A percentile compares a stretch with the other conserved stretches of the same genome.
phyloP scores from a whole-genome alignment of 768 basidiomycete genomes.

The Cyathus striatus region DNA sequence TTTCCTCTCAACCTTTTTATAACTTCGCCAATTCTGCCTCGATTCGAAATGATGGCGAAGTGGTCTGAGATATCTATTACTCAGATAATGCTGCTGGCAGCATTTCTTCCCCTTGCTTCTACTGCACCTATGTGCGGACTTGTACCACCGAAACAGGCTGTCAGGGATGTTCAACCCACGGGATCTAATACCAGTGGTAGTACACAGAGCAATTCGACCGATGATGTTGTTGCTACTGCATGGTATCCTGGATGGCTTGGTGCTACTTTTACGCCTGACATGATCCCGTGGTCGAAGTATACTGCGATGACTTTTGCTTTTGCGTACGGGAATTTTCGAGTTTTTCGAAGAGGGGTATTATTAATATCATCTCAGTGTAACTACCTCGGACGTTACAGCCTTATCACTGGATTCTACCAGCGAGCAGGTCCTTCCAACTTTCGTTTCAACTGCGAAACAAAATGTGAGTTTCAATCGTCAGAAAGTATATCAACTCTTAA shows the following conservation, averaged over 20 bases:
- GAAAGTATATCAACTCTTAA: not conserved
- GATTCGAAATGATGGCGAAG: no score
- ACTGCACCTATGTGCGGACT: constrained; percentile 27
- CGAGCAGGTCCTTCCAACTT: constrained; percentile 41
- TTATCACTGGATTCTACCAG: constrained; percentile 38
- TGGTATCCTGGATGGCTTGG: constrained; percentile 57
- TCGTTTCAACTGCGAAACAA: constrained; percentile 43
- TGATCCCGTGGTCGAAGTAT: constrained; percentile 53
- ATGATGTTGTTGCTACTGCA: constrained; percentile 39
- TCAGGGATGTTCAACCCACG: constrained; percentile 1
- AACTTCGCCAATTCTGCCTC: no score
- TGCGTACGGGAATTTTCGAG: constrained; percentile 27
- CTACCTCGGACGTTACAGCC: constrained; percentile 24
- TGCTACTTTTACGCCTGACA: constrained; percentile 28
- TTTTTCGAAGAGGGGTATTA: not conserved
- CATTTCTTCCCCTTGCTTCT: constrained; percentile 15
- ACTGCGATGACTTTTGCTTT: constrained; percentile 42
- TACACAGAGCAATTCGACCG: constrained; percentile 6
- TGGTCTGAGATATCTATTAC: no score
- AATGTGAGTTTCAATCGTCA: constrained; percentile 23
- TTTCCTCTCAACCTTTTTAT: no score
- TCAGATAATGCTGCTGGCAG: constrained; percentile 26
- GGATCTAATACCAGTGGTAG: constrained; percentile 1
- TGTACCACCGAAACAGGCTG: constrained; percentile 17
- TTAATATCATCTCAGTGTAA: constrained; percentile 19